phyloP scores from a whole-genome alignment of 805 yeast species.

The Kodamaea hsintzibuensis region DNA sequence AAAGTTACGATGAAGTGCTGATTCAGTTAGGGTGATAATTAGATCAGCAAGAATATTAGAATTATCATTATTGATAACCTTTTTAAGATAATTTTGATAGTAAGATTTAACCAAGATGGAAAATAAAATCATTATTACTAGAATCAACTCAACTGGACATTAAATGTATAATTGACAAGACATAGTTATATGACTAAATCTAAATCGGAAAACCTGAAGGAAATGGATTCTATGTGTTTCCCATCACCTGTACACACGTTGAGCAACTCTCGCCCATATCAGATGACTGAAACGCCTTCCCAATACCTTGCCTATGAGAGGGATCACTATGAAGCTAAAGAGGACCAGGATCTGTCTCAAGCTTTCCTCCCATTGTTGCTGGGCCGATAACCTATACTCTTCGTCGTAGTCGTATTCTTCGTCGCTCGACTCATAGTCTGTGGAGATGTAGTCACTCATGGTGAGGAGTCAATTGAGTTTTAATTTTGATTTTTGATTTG shows the following conservation, averaged over 20 bases:
- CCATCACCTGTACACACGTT: slow-evolving; percentile 1
- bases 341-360: slow-evolving; percentile 58
- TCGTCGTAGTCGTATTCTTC: slow-evolving; percentile 14
- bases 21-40: too few species aligned
- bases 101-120: too few species aligned
- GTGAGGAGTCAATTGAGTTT: neutral
- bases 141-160: neutral
- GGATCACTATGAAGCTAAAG: slow-evolving; percentile 59
- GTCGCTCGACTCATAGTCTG: slow-evolving; percentile 13
- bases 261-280: slow-evolving; percentile 29
- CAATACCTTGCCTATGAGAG: slow-evolving; percentile 63
- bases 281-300: slow-evolving; percentile 54
- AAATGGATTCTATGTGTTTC: neutral
- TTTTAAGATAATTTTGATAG: too few species aligned
- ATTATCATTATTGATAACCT: too few species aligned
- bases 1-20: too few species aligned
- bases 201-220: neutral
- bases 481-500: neutral
- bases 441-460: slow-evolving; percentile 12
- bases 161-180: too few species aligned
- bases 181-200: neutral
- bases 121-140: neutral
- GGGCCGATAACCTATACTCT: slow-evolving; percentile 46
- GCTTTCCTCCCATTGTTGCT: slow-evolving; percentile 75
- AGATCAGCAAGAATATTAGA: too few species aligned